Conservation (phyloP, 176 grass and related monocot genomes). For the Elaeis guineensis region DNA sequence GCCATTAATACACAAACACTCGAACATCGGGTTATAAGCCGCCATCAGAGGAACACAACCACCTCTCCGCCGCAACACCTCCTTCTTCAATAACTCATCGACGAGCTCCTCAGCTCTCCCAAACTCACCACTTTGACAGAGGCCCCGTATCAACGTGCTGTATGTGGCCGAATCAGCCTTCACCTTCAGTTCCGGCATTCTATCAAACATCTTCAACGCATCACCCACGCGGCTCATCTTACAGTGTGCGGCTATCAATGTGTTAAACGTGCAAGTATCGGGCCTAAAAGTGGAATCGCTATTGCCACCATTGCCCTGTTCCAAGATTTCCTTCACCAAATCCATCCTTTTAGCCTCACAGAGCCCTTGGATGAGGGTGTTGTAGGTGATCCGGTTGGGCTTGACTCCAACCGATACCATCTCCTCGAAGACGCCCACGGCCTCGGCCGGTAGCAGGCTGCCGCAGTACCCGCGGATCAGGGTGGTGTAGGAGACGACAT, state of each 20-base stretch:
- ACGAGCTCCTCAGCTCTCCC: constrained; percentile 52
- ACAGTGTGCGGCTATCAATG: constrained; percentile 36
- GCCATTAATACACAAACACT: constrained; percentile 50
- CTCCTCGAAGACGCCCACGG: constrained; percentile 35
- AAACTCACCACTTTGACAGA: constrained; percentile 46
- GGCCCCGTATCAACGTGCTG: constrained; percentile 44
- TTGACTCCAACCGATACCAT: constrained; percentile 36
- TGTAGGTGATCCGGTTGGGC: constrained; percentile 78
- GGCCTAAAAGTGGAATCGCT: constrained; percentile 42
- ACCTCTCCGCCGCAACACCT: constrained; percentile 49
- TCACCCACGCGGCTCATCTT: constrained; percentile 30
- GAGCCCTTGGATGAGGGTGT: constrained; percentile 81
- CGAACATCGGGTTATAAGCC: constrained; percentile 64
- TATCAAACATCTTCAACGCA: constrained; percentile 56
- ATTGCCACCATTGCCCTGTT: background rate
- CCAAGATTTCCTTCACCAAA: constrained; percentile 54
- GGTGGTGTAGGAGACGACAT: constrained; percentile 78
- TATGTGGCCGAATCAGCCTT: constrained; percentile 74
- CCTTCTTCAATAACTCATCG: constrained; percentile 66
- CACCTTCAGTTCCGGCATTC: constrained; percentile 49
- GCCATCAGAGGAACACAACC: constrained; percentile 42
- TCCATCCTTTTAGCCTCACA: constrained; percentile 76
- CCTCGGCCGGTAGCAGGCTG: constrained; percentile 33
- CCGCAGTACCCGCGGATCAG: constrained; percentile 64
- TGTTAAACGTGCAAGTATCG: constrained; percentile 88